These are phyloP conservation scores for Fusarium proliferatum DNA, from an alignment of 2,329 filamentous ascomycete species.

Conservation along the genomic window DNA sequence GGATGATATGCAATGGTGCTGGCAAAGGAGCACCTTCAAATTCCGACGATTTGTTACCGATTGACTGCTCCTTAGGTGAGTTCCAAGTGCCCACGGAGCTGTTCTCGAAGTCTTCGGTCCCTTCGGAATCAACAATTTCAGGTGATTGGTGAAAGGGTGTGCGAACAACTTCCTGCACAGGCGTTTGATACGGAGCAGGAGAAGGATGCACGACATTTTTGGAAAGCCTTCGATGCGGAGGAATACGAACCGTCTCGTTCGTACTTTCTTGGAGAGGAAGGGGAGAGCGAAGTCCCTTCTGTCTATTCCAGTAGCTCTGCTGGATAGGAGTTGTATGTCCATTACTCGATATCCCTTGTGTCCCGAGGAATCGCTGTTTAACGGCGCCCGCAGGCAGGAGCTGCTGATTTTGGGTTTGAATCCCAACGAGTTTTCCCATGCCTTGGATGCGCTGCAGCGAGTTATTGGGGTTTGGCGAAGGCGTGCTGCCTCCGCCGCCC, in stretches of 20 bases:
- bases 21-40: constrained; percentile 22
- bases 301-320: neutral
- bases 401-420: neutral
- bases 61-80: neutral
- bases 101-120: neutral
- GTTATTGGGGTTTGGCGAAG: constrained; percentile 7
- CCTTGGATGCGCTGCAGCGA: constrained; percentile 7
- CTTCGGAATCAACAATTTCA: neutral
- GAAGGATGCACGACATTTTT: neutral
- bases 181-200: neutral
- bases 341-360: neutral
- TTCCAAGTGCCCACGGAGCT: constrained; percentile 12
- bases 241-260: neutral
- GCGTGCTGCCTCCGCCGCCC: neutral
- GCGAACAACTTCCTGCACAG: neutral
- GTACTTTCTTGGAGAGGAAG: neutral
- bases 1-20: constrained; percentile 37
- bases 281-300: neutral
- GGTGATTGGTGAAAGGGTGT: neutral
- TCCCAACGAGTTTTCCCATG: neutral
- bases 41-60: neutral
- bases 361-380: neutral
- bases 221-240: neutral
- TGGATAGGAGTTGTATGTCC: neutral
- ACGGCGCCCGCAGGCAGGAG: constrained; percentile 7